A percentile compares a stretch with the other conserved stretches of the same genome.
Evolutionary conservation across 441 rosid genomes (phyloP).

Genomic region (Pelargonium citronellum): DNA sequence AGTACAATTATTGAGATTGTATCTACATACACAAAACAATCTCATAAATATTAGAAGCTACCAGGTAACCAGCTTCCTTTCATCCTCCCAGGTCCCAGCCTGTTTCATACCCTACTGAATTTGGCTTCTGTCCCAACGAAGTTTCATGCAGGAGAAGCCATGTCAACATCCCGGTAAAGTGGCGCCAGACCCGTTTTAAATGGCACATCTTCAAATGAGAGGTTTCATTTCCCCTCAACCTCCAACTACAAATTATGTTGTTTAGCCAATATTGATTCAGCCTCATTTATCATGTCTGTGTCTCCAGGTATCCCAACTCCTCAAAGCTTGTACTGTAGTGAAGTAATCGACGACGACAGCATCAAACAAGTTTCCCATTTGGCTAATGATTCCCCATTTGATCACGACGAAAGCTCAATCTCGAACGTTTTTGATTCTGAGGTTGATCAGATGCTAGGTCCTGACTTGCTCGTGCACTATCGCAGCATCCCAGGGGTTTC

Average conservation of each 20-base stretch:
- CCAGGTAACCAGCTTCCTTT: neutral
- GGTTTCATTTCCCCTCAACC: neutral
- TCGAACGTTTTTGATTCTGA: conserved; percentile 24
- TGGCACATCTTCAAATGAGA: neutral
- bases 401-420: conserved; percentile 22
- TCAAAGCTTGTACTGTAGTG: conserved; percentile 30
- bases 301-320: conserved; percentile 20
- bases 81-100: neutral
- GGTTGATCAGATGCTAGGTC: conserved; percentile 26
- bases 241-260: neutral
- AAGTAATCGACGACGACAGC: conserved; percentile 13
- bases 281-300: conserved; percentile 23
- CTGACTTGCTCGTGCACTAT: conserved; percentile 12
- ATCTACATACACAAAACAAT: conserved; percentile 8
- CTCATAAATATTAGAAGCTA: neutral
- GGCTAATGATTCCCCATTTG: conserved; percentile 6
- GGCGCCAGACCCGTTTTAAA: conserved; percentile 4
- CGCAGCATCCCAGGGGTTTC: conserved; percentile 16
- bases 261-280: neutral
- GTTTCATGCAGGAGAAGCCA: conserved; percentile 22
- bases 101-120: conserved; percentile 19
- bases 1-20: neutral
- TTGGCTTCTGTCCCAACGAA: conserved; percentile 26
- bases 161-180: neutral
- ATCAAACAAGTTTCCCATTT: neutral